Evolutionary conservation across 139 green algal genomes (phyloP).

Genomic region (Chlorella ohadii): DNA sequence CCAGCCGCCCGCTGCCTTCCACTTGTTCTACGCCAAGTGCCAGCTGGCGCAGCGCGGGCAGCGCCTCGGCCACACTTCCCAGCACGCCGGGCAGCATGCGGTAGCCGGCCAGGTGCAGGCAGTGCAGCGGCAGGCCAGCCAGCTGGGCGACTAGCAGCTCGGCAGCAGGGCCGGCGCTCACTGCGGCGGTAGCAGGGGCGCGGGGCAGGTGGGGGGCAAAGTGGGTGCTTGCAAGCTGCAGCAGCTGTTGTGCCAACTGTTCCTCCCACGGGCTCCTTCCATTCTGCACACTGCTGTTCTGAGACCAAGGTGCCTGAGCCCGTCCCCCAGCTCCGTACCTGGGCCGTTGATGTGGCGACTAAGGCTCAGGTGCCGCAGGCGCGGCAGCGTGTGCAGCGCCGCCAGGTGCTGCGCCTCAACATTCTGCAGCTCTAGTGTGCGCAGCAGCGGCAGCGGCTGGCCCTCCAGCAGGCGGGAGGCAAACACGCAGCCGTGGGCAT

Average conservation of each 20-base stretch:
- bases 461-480: neutral
- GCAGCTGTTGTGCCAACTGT: too few species aligned
- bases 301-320: too few species aligned
- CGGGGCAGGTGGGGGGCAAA: neutral
- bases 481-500: neutral
- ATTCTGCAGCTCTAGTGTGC: neutral
- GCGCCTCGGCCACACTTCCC: neutral
- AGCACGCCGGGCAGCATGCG: conserved; percentile 2
- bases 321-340: neutral
- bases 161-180: neutral
- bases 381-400: neutral
- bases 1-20: neutral
- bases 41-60: neutral
- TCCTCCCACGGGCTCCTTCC: too few species aligned
- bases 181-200: neutral
- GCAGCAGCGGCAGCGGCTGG: conserved; percentile 3
- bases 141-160: neutral
- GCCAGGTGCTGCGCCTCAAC: conserved; percentile 9
- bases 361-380: neutral
- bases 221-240: neutral
- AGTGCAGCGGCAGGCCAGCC: neutral
- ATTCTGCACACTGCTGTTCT: neutral
- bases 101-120: neutral
- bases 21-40: neutral
- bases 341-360: neutral